Evolutionary conservation across 225 moss, liverwort and hornwort genomes (phyloP).

Genomic region (Antitrichia curtipendula): DNA sequence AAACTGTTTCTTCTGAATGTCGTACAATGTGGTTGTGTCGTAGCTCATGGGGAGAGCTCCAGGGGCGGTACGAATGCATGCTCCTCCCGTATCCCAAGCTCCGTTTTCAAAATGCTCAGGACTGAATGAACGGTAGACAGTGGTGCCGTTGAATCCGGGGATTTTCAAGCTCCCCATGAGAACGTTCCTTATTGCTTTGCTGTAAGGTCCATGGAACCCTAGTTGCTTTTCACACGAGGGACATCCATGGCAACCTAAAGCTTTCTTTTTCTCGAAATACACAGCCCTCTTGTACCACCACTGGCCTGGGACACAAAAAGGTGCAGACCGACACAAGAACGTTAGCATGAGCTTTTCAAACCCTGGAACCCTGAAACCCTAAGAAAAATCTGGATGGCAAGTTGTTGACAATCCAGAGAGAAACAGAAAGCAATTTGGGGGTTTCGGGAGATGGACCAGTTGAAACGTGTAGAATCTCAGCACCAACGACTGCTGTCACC

Average conservation of each 20-base stretch:
- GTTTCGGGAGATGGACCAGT: constrained; percentile 9
- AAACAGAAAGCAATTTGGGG: not conserved
- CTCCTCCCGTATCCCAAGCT: constrained; percentile 36
- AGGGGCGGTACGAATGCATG: constrained; percentile 40
- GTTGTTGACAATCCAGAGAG: not conserved
- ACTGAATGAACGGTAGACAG: constrained; percentile 57
- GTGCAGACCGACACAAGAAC: not conserved
- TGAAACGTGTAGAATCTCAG: constrained; percentile 42
- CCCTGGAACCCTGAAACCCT: not conserved
- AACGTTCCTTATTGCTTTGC: constrained; percentile 9
- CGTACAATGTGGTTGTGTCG: constrained; percentile 24
- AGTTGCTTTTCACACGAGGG: constrained; percentile 21
- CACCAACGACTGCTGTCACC: constrained; percentile 22
- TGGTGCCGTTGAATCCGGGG: constrained; percentile 45
- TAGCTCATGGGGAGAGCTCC: constrained; percentile 3
- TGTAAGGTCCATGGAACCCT: constrained; percentile 32
- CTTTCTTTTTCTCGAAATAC: constrained; percentile 21
- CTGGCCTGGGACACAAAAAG: constrained; percentile 39
- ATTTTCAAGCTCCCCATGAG: constrained; percentile 27
- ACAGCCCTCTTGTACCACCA: constrained; percentile 68
- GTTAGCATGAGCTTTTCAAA: not conserved
- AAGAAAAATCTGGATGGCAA: not conserved
- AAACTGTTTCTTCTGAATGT: constrained; percentile 33
- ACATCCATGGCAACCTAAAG: constrained; percentile 43
- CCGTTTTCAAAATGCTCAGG: constrained; percentile 63